These are phyloP conservation scores for Oidium heveae DNA, from an alignment of 2,329 filamentous ascomycete species.

Conservation along the genomic window DNA sequence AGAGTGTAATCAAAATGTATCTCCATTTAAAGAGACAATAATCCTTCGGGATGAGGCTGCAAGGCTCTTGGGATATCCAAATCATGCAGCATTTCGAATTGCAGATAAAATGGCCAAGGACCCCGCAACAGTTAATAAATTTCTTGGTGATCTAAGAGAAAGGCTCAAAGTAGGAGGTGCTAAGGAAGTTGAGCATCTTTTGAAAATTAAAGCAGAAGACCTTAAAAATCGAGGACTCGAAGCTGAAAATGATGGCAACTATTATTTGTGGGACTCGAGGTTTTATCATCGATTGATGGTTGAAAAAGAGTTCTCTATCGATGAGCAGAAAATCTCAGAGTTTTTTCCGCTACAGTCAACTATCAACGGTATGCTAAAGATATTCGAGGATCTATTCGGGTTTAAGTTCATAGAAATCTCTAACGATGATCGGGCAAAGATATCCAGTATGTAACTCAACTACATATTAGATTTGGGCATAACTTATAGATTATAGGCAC, in stretches of 20 bases:
- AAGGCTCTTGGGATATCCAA: constrained; percentile 47
- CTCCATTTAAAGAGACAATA: constrained; percentile 51
- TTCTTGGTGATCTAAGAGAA: constrained; percentile 42
- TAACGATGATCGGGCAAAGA: constrained; percentile 29
- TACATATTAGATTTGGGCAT: background rate
- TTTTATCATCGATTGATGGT: constrained; percentile 64
- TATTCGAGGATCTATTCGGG: constrained; percentile 64
- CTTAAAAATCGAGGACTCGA: constrained; percentile 28
- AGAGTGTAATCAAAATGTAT: constrained; percentile 41
- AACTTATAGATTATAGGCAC: constrained; percentile 5
- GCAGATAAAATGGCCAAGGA: constrained; percentile 75
- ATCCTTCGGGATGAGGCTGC: constrained; percentile 55
- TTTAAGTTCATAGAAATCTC: constrained; percentile 52
- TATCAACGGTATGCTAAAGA: constrained; percentile 53
- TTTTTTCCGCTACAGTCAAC: constrained; percentile 60
- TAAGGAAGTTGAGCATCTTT: constrained; percentile 45
- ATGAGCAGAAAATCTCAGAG: constrained; percentile 57
- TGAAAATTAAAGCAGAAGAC: constrained; percentile 49
- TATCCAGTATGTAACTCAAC: constrained; percentile 8
- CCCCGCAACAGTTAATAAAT: constrained; percentile 43
- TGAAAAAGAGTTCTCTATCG: constrained; percentile 55
- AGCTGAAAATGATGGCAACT: constrained; percentile 34
- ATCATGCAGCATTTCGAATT: constrained; percentile 51
- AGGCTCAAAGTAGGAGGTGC: constrained; percentile 42
- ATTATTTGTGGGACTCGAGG: constrained; percentile 63